Conservation (phyloP, 176 grass and related monocot genomes). For the Oryza meridionalis region DNA sequence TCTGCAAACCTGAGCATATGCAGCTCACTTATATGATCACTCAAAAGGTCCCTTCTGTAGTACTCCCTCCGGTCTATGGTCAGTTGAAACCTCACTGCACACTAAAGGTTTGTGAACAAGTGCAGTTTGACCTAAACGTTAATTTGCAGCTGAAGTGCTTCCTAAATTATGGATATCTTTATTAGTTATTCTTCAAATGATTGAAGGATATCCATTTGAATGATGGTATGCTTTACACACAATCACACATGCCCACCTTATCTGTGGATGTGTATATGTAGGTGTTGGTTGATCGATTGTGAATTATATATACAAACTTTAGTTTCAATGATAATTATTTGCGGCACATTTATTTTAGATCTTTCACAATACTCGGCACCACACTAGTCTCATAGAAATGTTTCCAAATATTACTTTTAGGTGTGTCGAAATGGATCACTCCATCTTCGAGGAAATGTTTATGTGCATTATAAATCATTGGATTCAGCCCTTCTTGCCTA, state of each 20-base stretch:
- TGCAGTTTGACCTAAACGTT: neutral
- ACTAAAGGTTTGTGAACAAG: neutral
- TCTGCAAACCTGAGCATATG: constrained; percentile 16
- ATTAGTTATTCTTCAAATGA: neutral
- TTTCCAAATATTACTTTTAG: constrained; percentile 50
- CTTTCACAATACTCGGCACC: neutral
- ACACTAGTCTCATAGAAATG: neutral
- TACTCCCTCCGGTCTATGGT: neutral
- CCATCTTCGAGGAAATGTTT: constrained; percentile 95
- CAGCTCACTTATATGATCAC: neutral
- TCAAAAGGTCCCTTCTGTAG: neutral
- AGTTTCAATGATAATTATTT: neutral
- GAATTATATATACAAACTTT: neutral
- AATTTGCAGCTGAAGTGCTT: constrained; percentile 2
- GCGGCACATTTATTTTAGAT: neutral
- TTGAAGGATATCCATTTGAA: neutral
- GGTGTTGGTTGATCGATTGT: neutral
- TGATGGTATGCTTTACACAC: neutral
- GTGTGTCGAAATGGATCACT: constrained; percentile 94
- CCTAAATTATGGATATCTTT: neutral
- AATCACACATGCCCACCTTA: neutral
- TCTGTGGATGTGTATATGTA: neutral
- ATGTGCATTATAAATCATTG: constrained; percentile 90
- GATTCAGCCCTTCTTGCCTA: constrained; percentile 91
- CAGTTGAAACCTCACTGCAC: constrained; percentile 23